These are phyloP conservation scores for Psilocybe sp. DNA, from an alignment of 768 basidiomycete species.

Conservation along the genomic window DNA sequence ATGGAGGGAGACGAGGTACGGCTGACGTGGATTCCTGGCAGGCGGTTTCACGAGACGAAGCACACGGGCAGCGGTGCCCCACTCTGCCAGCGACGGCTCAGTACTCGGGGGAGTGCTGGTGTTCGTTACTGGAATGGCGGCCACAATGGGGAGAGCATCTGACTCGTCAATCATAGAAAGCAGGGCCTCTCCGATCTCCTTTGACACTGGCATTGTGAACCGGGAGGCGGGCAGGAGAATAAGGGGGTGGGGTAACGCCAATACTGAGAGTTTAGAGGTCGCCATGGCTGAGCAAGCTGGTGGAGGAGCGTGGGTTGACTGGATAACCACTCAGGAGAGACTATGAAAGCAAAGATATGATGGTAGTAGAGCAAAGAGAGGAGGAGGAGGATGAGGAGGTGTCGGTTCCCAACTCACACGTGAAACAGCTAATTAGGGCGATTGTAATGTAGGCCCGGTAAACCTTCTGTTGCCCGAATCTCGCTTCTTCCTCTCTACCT, in stretches of 20 bases:
- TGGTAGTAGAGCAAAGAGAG: not conserved
- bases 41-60: conserved; percentile 66
- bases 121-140: conserved; percentile 33
- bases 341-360: not conserved
- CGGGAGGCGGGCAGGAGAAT: conserved; percentile 74
- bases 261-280: conserved; percentile 57
- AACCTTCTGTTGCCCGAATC: not conserved
- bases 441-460: conserved; percentile 8
- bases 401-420: too few relatives aligned
- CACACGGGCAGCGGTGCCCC: conserved; percentile 71
- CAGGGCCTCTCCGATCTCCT: conserved; percentile 59
- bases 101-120: conserved; percentile 1
- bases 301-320: not conserved
- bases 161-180: conserved; percentile 67
- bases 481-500: too few relatives aligned
- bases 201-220: conserved; percentile 64
- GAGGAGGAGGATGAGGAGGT: not conserved
- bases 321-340: not conserved
- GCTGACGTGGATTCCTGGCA: conserved; percentile 49
- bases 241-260: conserved; percentile 68
- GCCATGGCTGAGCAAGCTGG: conserved; percentile 26
- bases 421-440: too few relatives aligned
- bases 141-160: conserved; percentile 67
- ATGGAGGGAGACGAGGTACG: conserved; percentile 69
- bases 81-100: conserved; percentile 35